Evolutionary conservation across 345 rosid species (phyloP).

Genomic region (Eucalyptus regnans): DNA sequence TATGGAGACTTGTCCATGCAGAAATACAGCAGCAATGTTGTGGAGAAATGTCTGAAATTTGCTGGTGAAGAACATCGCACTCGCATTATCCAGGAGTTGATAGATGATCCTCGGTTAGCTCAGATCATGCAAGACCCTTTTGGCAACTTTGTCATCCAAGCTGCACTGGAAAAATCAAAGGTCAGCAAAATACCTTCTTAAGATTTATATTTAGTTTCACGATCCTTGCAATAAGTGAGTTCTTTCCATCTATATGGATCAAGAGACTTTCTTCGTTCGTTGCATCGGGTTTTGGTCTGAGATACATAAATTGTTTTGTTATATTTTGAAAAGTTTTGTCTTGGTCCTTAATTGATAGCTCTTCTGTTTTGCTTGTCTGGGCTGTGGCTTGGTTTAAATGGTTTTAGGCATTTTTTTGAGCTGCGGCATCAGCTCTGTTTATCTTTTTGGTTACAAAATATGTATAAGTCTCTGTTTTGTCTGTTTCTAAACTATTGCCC

Average conservation of each 20-base stretch:
- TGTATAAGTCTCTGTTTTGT: neutral
- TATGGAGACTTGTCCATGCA: conserved; percentile 72
- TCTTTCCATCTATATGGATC: neutral
- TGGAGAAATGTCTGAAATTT: conserved; percentile 65
- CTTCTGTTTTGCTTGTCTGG: neutral
- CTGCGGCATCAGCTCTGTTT: neutral
- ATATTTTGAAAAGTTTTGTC: neutral
- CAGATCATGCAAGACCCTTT: conserved; percentile 78
- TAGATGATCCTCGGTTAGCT: conserved; percentile 38
- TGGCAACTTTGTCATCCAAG: conserved; percentile 75
- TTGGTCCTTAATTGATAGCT: neutral
- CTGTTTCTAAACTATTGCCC: neutral
- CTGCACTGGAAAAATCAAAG: conserved; percentile 57
- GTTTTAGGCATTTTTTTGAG: neutral
- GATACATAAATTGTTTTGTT: neutral
- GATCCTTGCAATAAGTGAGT: neutral
- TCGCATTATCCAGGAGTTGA: conserved; percentile 40
- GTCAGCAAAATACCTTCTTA: conserved; percentile 5
- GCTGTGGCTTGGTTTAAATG: neutral
- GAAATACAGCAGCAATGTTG: conserved; percentile 89
- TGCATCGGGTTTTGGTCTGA: neutral
- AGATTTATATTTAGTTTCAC: neutral
- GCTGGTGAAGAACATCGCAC: conserved; percentile 33
- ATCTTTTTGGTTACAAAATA: neutral
- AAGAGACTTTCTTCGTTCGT: neutral